Evolutionary conservation across 2,329 filamentous ascomycete species (phyloP).

Genomic region (Botryotinia calthae): DNA sequence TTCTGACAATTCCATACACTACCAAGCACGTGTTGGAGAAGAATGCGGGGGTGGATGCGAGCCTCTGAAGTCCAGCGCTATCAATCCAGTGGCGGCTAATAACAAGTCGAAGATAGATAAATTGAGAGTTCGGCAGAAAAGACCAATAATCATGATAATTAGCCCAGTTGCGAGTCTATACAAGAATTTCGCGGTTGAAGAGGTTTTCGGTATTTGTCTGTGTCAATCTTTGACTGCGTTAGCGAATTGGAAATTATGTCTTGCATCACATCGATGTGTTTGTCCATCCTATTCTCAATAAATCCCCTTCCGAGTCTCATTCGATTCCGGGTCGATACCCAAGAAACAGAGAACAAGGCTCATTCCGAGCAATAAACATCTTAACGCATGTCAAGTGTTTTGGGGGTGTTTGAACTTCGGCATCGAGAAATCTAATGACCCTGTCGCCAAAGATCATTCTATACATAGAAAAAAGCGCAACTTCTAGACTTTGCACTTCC

Average conservation of each 20-base stretch:
- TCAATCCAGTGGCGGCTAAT: too few species aligned
- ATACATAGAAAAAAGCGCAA: not conserved
- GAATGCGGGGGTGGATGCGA: too few species aligned
- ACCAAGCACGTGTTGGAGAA: too few species aligned
- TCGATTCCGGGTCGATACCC: not conserved
- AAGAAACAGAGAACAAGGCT: not conserved
- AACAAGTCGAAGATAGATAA: too few species aligned
- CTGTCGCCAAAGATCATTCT: not conserved
- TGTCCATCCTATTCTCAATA: not conserved
- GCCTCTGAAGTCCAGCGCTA: too few species aligned
- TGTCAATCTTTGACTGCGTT: not conserved
- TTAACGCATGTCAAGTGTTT: too few species aligned
- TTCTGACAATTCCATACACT: too few species aligned
- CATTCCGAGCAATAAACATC: too few species aligned
- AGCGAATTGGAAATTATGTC: too few species aligned
- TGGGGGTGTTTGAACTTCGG: too few species aligned
- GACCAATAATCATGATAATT: not conserved
- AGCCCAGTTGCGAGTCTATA: not conserved
- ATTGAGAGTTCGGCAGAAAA: not conserved
- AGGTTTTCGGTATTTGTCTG: not conserved
- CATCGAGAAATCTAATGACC: too few species aligned
- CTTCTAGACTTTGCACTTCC: not conserved
- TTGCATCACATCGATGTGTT: not conserved
- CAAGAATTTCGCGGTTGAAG: not conserved
- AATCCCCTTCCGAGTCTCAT: not conserved